These are phyloP conservation scores for Polyplosphaeria fusca DNA, from an alignment of 495 filamentous ascomycete genomes.

Conservation along the genomic window DNA sequence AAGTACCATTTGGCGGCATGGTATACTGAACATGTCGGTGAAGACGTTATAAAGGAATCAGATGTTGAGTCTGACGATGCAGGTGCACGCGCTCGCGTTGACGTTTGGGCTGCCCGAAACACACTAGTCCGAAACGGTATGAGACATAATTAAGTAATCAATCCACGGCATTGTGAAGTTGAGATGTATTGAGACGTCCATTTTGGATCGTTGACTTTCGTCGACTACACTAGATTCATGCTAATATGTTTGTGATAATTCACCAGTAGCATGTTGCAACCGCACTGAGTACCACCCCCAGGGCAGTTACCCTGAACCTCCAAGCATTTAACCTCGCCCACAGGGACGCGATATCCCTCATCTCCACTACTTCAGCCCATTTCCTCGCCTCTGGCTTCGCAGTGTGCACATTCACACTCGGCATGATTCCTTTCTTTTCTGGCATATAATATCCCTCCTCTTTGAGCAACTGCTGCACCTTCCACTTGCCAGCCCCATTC, in stretches of 20 bases:
- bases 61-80: too few relatives aligned
- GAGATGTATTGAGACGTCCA: too few relatives aligned
- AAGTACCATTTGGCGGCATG: constrained; percentile 12
- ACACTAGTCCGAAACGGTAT: too few relatives aligned
- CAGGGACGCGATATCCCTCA: constrained; percentile 31
- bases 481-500: constrained; percentile 39
- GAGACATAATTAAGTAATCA: too few relatives aligned
- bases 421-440: constrained; percentile 22
- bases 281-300: constrained; percentile 23
- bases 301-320: constrained; percentile 17
- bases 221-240: too few relatives aligned
- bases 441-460: constrained; percentile 35
- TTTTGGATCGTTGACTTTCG: too few relatives aligned
- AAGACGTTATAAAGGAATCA: too few relatives aligned
- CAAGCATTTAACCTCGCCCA: constrained; percentile 30
- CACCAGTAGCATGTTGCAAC: constrained; percentile 19
- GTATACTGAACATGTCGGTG: constrained; percentile 9
- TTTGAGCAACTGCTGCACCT: constrained; percentile 35
- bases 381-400: constrained; percentile 17
- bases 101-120: too few relatives aligned
- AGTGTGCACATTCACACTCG: constrained; percentile 28
- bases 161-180: too few relatives aligned
- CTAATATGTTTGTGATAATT: too few relatives aligned
- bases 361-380: constrained; percentile 32
- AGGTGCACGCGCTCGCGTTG: too few relatives aligned